Evolutionary conservation across 768 basidiomycete genomes (phyloP), one percentile per base, ranked within the genome.

Genomic region (Auricularia sp.): DNA sequence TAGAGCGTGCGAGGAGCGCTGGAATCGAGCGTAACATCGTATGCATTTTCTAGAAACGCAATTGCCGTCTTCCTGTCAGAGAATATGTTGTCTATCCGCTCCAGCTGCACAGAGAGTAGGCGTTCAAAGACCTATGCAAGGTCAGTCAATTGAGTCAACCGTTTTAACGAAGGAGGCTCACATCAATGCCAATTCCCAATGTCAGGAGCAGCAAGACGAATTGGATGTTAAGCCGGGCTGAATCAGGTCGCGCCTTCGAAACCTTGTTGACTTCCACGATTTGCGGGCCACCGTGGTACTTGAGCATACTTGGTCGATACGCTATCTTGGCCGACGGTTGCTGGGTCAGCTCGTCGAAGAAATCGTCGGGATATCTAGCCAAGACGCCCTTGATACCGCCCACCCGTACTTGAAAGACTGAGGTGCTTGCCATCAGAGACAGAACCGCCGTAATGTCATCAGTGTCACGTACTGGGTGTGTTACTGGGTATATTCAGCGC

Each of bases 311-410:
- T 0, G 47, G 65, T 3, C 70, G 66, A 59, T 68, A 70, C 34
- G 69, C 68, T 23, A 71, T 56, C 61, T 64, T 67, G 36, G 68
- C 69, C 39, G 62, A 68, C 3, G 6, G 18, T n/a, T 66, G 62
- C 21, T 67, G 66, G 3, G 63, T 14, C 2, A 59, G 4, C 7
- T 1, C 16, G 61, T 70, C 68, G 58, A 71, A 71, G 3, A 64
- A 1, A 0, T 29, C 67, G 36, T 71, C 68, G 6, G 69, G 65
- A 29, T 66, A 66, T 53, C 64, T 65, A 5, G 66, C 66, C 16
- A 70, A 61, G 11, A 68, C 64, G 1, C 70, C 70, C 61, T 71
- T 71, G 44, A 70, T 65, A 1, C 70, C 70, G 3, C 66, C 70
- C 10, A 68, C 64, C 1, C 70, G 65, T 0, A 68, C 61, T 62